Conservation (phyloP, 805 yeast species). For the Brettanomyces bruxellensis region DNA sequence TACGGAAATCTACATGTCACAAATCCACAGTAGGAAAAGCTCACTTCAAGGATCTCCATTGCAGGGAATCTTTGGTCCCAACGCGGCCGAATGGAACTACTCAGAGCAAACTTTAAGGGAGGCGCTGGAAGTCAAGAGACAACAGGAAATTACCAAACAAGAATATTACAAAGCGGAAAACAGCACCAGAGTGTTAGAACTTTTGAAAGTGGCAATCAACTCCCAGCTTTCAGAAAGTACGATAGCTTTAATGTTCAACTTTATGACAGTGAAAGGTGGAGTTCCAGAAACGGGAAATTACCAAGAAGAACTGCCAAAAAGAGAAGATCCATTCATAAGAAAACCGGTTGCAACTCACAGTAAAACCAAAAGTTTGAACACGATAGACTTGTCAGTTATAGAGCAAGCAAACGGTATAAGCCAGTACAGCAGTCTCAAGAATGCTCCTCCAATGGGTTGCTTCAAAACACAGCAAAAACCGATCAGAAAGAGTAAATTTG, state of each 20-base stretch:
- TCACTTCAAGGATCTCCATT: conserved; percentile 25
- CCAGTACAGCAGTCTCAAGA: not conserved
- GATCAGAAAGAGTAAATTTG: conserved; percentile 9
- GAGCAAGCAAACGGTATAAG: not conserved
- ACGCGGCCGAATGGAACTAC: conserved; percentile 42
- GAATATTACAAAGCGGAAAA: conserved; percentile 63
- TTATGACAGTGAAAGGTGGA: not conserved
- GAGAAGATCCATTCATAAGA: not conserved
- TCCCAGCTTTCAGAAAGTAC: conserved; percentile 56
- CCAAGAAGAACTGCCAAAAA: not conserved
- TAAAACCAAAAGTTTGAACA: not conserved
- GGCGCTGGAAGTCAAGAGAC: conserved; percentile 51
- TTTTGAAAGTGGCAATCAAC: conserved; percentile 50
- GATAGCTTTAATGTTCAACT: conserved; percentile 34
- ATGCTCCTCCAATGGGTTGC: not conserved
- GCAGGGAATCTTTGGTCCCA: conserved; percentile 43
- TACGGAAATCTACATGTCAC: not conserved
- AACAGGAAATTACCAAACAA: conserved; percentile 79
- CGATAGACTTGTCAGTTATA: not conserved
- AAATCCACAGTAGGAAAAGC: not conserved
- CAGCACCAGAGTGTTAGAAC: conserved; percentile 47
- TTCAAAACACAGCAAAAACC: not conserved
- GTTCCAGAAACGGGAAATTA: not conserved
- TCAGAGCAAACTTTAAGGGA: conserved; percentile 49
- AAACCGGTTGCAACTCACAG: not conserved